Base-by-base conservation (phyloP, 2,329 filamentous ascomycete genomes). In the Alternaria gaisen region DNA sequence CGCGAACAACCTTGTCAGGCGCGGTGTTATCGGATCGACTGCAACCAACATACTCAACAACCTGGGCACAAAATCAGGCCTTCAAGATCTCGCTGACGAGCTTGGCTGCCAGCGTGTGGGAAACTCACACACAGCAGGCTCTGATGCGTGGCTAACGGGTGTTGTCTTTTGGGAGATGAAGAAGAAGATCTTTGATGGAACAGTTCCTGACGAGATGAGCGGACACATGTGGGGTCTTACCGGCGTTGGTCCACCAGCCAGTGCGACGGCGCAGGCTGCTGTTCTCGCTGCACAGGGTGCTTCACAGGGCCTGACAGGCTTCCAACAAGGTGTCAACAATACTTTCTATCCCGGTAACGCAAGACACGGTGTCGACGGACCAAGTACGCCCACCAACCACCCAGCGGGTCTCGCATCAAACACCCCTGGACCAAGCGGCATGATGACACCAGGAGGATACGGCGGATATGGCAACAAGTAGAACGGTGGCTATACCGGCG, bases 221-320 rank as follows among this genome's bases (percentile, higher is more conserved):
- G 93, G 94, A 61, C 94, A 96, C 80, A 93, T 97, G 70, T 98
- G 94, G 91, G 94, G 94, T 11, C 83, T 98, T 10, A 94, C 93
- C 53, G 90, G 80, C 30, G 82, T 85, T 11, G 79, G 80, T 10
- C 77, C 81, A 14, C 83, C 83, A 20, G 83, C 83, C 3, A 85
- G 91, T 68, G 88, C 82, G 82, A 86, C 80, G 72, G 84, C 80
- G n/a, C 69, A 84, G 69, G 73, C 74, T 65, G 75, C 77, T 52
- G 73, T 77, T 18, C 75, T 82, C 26, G 81, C 81, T 16, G 81
- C 81, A 56, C 80, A 80, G 57, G 81, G 78, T 50, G 71, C 68
- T 57, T 53, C 58, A n/a, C 74, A 76, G 47, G 71, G 57, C 12
- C 47, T 75, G 12, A 54, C 65, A 1, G 72, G 72, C 5, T 77